Evolutionary conservation across 805 yeast species (phyloP).

Genomic region (Pichia nanzhaoensis): DNA sequence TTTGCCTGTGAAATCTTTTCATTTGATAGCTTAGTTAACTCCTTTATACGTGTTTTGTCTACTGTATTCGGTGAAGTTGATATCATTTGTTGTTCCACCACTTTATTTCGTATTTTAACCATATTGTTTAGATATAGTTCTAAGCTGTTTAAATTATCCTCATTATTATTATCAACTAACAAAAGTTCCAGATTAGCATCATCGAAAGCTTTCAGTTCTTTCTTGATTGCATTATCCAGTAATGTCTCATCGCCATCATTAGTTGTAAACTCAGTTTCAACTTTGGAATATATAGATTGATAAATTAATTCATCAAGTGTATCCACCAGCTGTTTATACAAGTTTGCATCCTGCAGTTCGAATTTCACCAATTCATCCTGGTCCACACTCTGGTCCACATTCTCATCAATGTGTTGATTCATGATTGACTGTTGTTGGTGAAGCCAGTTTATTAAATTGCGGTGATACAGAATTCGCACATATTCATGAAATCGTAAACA

Average conservation of each 20-base stretch:
- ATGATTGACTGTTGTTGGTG: neutral
- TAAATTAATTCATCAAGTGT: constrained; percentile 2
- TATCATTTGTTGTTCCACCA: constrained; percentile 4
- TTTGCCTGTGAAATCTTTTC: neutral
- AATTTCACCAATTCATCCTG: neutral
- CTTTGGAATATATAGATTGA: neutral
- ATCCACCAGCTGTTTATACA: neutral
- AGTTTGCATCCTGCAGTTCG: neutral
- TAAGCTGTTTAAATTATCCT: neutral
- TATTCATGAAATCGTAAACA: too few species aligned
- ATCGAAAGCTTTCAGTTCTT: neutral
- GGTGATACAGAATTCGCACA: too few species aligned
- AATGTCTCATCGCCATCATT: neutral
- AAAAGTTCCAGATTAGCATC: neutral
- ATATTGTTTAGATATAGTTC: constrained; percentile 4
- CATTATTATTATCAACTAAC: neutral
- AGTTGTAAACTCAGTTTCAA: neutral
- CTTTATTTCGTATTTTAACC: constrained; percentile 5
- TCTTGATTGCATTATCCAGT: neutral
- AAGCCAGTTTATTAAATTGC: too few species aligned
- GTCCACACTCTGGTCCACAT: neutral
- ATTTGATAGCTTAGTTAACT: too few species aligned
- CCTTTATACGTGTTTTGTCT: too few species aligned
- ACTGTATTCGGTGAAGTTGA: neutral
- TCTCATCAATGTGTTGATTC: neutral